phyloP scores from a whole-genome alignment of 108 stramenopile genomes.

The Stephanodiscus triporus region DNA sequence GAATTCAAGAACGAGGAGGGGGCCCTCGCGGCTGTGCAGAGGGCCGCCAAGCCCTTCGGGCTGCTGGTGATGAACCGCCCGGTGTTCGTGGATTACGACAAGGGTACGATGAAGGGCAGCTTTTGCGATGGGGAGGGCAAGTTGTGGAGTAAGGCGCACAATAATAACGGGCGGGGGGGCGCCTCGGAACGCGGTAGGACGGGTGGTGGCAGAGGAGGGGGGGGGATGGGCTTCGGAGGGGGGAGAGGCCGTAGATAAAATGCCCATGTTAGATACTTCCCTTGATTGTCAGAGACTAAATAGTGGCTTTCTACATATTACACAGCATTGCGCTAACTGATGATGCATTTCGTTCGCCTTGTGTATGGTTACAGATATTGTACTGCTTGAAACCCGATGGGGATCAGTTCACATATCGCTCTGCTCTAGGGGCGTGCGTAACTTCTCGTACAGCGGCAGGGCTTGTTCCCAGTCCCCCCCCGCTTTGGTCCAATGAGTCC shows the following conservation, averaged over 20 bases:
- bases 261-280: too few relatives aligned
- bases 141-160: constrained; percentile 65
- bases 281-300: too few relatives aligned
- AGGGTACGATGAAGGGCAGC: constrained; percentile 75
- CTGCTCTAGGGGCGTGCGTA: too few relatives aligned
- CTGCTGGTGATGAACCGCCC: constrained; percentile 58
- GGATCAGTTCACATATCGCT: too few relatives aligned
- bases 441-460: too few relatives aligned
- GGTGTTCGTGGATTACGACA: constrained; percentile 77
- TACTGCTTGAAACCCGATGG: too few relatives aligned
- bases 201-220: neutral
- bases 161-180: constrained; percentile 2
- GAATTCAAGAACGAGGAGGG: constrained; percentile 69
- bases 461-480: too few relatives aligned
- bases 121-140: constrained; percentile 66
- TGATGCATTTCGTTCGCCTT: too few relatives aligned
- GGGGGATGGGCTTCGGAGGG: constrained; percentile 4
- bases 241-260: constrained; percentile 5
- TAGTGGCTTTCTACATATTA: too few relatives aligned
- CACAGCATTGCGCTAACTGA: too few relatives aligned
- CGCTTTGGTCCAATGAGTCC: too few relatives aligned
- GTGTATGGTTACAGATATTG: too few relatives aligned
- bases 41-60: constrained; percentile 56
- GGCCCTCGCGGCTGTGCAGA: constrained; percentile 58
- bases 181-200: neutral